phyloP scores from a whole-genome alignment of 2,329 filamentous ascomycete genomes.

The Diatrype stigma region DNA sequence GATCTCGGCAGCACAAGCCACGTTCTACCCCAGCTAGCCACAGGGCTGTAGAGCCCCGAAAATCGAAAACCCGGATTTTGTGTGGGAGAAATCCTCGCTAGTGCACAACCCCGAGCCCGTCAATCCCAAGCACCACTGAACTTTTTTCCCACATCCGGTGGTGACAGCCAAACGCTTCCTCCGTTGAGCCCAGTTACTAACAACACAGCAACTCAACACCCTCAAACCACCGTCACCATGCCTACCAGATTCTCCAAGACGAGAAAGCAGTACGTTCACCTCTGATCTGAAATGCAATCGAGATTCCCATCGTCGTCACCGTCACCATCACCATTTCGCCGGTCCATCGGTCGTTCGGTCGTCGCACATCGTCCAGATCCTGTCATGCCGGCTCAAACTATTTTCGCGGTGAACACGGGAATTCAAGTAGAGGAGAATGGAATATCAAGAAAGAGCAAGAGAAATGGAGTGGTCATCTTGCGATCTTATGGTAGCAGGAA shows the following conservation, averaged over 20 bases:
- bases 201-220: constrained; percentile 15
- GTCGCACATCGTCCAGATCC: constrained; percentile 1
- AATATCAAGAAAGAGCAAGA: not conserved
- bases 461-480: too few species aligned
- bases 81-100: not conserved
- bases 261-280: constrained; percentile 64
- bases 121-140: not conserved
- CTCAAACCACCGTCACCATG: constrained; percentile 44
- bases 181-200: constrained; percentile 1
- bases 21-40: not conserved
- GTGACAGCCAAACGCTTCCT: not conserved
- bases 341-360: constrained; percentile 2
- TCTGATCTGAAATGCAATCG: constrained; percentile 7
- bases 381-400: not conserved
- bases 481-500: too few species aligned
- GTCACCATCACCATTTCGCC: constrained; percentile 6
- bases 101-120: not conserved
- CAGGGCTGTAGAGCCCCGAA: constrained; percentile 1
- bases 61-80: not conserved
- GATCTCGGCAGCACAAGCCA: not conserved
- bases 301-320: too few species aligned
- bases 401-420: not conserved
- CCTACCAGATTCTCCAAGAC: constrained; percentile 73
- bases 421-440: not conserved
- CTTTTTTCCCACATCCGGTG: not conserved